Percentiles rank a stretch among this genome's conserved stretches.
Evolutionary conservation across 352 stramenopile species (phyloP).

Genomic region (Phytophthora quininea): DNA sequence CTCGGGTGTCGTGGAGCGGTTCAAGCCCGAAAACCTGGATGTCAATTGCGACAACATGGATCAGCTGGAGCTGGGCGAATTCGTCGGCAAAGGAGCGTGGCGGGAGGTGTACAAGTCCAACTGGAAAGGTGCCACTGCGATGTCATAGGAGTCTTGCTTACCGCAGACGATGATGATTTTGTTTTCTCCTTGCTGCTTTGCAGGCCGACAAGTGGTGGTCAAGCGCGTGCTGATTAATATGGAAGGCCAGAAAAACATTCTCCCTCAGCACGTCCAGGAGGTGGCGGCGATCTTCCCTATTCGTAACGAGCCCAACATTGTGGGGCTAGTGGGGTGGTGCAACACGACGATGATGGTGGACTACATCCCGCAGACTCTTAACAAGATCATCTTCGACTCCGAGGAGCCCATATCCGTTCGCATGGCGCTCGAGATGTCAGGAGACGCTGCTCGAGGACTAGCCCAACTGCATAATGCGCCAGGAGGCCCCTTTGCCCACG

Average conservation of each 20-base stretch:
- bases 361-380: slow-evolving; percentile 48
- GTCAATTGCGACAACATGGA: slow-evolving; percentile 61
- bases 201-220: slow-evolving; percentile 47
- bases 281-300: slow-evolving; percentile 50
- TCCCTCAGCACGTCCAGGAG: slow-evolving; percentile 58
- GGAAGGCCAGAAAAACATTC: slow-evolving; percentile 41
- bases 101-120: slow-evolving; percentile 52
- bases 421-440: slow-evolving; percentile 36
- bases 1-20: slow-evolving; percentile 37
- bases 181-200: neutral
- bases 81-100: slow-evolving; percentile 54
- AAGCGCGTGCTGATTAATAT: slow-evolving; percentile 55
- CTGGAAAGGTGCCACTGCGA: slow-evolving; percentile 47
- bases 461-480: slow-evolving; percentile 52
- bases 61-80: slow-evolving; percentile 42
- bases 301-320: slow-evolving; percentile 55
- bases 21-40: slow-evolving; percentile 45
- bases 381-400: slow-evolving; percentile 49
- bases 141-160: neutral
- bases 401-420: slow-evolving; percentile 33
- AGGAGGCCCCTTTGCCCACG: slow-evolving; percentile 60
- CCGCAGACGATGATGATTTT: neutral
- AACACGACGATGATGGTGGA: slow-evolving; percentile 63
- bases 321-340: slow-evolving; percentile 61
- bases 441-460: slow-evolving; percentile 48